Evolutionary conservation across 192 early-diverging fungal species (phyloP), one percentile per base, ranked within the genome.

Genomic region (Rhizophagus clarus): DNA sequence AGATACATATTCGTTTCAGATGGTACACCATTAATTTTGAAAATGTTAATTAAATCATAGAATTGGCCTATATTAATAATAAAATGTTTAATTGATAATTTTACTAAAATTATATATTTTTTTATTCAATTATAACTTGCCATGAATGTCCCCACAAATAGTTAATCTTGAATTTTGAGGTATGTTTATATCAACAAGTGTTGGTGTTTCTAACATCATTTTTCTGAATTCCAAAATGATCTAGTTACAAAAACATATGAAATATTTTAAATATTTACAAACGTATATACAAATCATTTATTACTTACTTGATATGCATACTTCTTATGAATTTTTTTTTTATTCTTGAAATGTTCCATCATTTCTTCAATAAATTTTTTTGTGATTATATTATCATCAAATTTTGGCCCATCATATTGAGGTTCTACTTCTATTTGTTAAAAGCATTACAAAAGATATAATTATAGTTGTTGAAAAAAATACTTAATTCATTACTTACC

Each of bases 81-180:
- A 51, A 29, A 3, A 8, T 6, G 51, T 31, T 14, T 32, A 31
- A n/a, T 22, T 9, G 9, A 32, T 49, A 20, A 51, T 61, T 28
- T 28, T 74, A 22, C 1, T 1, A 56, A 9, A 56, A 17, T 34
- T 68, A 31, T 10, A n/a, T n/a, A n/a, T n/a, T n/a, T n/a, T n/a
- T 17, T 15, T n/a, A 29, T 29, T 34, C 3, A 34, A 34, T 10
- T 32, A n/a, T n/a, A 61, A 29, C 34, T 11, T 83, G 82, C 90
- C 98, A 81, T 99, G 98, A 60, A 98, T 95, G 80, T 99, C 98
- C 71, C 98, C 98, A 84, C 97, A 98, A 17, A 99, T 94, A 8
- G n/a, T n/a, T n/a, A n/a, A n/a, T n/a, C n/a, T n/a, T n/a, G n/a
- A n/a, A 47, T 87, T 90, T 26, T 87, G 84, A 15, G 97, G 95